phyloP scores from a whole-genome alignment of 768 basidiomycete species.

The Chalciporus chontae region DNA sequence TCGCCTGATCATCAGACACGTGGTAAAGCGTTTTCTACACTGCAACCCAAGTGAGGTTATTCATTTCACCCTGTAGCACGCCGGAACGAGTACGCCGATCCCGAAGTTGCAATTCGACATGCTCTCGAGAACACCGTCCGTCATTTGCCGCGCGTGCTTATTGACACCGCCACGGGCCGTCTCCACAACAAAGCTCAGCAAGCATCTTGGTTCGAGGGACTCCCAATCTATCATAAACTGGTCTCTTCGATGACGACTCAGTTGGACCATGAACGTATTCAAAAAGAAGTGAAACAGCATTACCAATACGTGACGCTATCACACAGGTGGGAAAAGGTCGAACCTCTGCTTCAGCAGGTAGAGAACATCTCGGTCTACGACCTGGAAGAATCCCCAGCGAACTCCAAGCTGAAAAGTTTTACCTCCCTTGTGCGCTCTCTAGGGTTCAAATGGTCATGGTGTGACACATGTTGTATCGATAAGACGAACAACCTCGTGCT shows the following conservation, averaged over 20 bases:
- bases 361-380: neutral
- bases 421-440: neutral
- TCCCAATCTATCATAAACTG: neutral
- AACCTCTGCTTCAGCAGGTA: neutral
- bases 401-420: neutral
- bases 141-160: neutral
- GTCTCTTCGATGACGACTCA: neutral
- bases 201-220: neutral
- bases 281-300: neutral
- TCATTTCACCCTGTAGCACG: neutral
- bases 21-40: neutral
- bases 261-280: neutral
- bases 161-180: constrained; percentile 3
- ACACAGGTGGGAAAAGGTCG: neutral
- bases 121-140: neutral
- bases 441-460: neutral
- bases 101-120: neutral
- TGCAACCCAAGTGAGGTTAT: neutral
- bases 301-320: neutral
- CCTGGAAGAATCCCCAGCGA: neutral
- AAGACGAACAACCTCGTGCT: neutral
- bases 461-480: neutral
- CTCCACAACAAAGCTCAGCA: neutral
- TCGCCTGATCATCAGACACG: neutral
- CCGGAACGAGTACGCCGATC: neutral